These are phyloP conservation scores for Chalciporus pseudorubinellus DNA, from an alignment of 768 basidiomycete species.

Conservation along the genomic window DNA sequence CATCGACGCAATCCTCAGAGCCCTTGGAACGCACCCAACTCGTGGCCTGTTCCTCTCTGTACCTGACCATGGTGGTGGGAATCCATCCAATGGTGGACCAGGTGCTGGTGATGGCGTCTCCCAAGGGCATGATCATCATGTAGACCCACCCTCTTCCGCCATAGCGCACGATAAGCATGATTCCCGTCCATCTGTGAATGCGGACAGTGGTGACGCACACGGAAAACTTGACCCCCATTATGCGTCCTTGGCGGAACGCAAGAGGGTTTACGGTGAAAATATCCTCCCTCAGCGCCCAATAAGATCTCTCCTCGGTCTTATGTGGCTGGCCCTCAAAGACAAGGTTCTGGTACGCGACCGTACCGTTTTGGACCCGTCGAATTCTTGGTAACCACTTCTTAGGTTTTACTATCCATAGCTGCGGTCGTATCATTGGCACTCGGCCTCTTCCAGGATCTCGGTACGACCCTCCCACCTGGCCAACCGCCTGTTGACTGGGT, in stretches of 20 bases:
- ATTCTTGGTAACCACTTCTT: slow-evolving; percentile 2
- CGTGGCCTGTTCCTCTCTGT: slow-evolving; percentile 38
- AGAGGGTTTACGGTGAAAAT: slow-evolving; percentile 73
- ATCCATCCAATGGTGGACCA: slow-evolving; percentile 12
- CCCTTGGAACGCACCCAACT: slow-evolving; percentile 66
- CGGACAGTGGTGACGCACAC: not conserved
- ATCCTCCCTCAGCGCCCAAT: slow-evolving; percentile 64
- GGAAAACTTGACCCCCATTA: slow-evolving; percentile 10
- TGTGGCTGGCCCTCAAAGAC: slow-evolving; percentile 87
- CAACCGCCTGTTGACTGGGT: slow-evolving; percentile 94
- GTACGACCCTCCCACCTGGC: slow-evolving; percentile 52
- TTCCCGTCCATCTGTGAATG: slow-evolving; percentile 11
- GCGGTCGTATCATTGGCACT: slow-evolving; percentile 91
- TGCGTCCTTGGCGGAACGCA: slow-evolving; percentile 58
- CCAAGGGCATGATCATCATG: slow-evolving; percentile 31
- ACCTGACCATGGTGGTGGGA: not conserved
- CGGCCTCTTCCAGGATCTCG: slow-evolving; percentile 93
- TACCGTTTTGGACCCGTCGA: not conserved
- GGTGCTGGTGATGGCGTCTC: slow-evolving; percentile 33
- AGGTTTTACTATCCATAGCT: slow-evolving; percentile 89
- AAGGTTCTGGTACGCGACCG: slow-evolving; percentile 71
- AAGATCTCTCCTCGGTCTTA: slow-evolving; percentile 70
- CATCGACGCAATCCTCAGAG: slow-evolving; percentile 55
- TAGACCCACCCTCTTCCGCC: not conserved
- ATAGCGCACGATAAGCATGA: slow-evolving; percentile 3